phyloP scores from a whole-genome alignment of 108 stramenopile species.

The Cyclotella baltica region DNA sequence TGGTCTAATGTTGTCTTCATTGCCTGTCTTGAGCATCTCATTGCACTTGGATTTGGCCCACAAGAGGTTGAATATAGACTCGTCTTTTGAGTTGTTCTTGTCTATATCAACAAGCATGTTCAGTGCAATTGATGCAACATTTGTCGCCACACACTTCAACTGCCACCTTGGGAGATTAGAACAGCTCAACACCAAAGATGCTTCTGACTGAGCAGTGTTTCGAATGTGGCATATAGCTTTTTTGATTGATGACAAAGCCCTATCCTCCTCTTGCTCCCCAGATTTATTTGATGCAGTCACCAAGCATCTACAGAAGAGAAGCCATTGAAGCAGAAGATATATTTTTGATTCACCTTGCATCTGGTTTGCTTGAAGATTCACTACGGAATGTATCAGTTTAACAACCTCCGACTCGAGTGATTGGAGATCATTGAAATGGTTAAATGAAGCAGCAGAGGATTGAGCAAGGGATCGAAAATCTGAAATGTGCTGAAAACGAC shows the following conservation, averaged over 20 bases:
- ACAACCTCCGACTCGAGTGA: constrained; percentile 36
- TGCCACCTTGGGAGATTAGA: constrained; percentile 72
- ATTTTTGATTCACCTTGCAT: constrained; percentile 45
- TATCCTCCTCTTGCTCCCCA: constrained; percentile 17
- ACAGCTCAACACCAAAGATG: constrained; percentile 40
- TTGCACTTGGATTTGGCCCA: constrained; percentile 50
- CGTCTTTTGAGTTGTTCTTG: constrained; percentile 33
- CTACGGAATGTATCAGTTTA: constrained; percentile 21
- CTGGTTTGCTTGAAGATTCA: constrained; percentile 31
- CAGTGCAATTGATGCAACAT: constrained; percentile 53
- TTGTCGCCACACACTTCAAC: constrained; percentile 58
- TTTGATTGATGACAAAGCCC: constrained; percentile 33
- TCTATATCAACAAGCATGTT: constrained; percentile 35
- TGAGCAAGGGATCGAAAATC: constrained; percentile 43
- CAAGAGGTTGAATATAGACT: constrained; percentile 58
- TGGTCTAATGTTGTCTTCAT: constrained; percentile 21
- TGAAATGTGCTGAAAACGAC: constrained; percentile 46
- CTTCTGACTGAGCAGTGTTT: constrained; percentile 39
- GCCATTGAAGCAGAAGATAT: constrained; percentile 54
- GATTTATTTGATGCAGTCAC: constrained; percentile 32
- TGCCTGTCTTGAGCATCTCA: constrained; percentile 22
- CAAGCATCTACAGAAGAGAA: constrained; percentile 63
- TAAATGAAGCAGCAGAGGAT: constrained; percentile 27
- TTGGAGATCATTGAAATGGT: constrained; percentile 40
- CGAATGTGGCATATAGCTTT: constrained; percentile 44